Evolutionary conservation across 192 early-diverging fungal genomes (phyloP).

Genomic region (Backusella circina): DNA sequence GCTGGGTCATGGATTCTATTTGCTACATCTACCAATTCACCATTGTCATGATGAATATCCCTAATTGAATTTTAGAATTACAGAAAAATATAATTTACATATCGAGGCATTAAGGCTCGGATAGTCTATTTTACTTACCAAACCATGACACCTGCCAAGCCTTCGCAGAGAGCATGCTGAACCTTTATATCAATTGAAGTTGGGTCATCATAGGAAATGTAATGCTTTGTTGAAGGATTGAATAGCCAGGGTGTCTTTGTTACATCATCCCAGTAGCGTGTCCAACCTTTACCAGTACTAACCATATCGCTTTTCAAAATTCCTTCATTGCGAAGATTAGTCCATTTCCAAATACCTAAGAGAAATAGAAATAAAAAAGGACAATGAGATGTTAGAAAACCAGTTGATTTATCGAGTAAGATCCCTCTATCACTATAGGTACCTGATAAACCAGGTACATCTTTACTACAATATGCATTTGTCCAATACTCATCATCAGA

Average conservation of each 20-base stretch:
- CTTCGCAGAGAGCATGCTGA: conserved; percentile 42
- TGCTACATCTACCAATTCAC: conserved; percentile 26
- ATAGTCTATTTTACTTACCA: conserved; percentile 34
- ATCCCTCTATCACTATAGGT: neutral
- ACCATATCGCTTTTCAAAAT: conserved; percentile 35
- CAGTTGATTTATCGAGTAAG: neutral
- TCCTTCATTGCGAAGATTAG: conserved; percentile 52
- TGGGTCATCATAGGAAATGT: conserved; percentile 79
- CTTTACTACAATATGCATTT: conserved; percentile 34
- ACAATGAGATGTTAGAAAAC: neutral
- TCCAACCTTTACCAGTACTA: conserved; percentile 51
- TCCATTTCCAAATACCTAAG: conserved; percentile 59
- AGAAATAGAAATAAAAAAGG: neutral
- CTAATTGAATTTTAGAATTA: neutral
- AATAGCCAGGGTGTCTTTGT: conserved; percentile 55
- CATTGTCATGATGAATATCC: conserved; percentile 40
- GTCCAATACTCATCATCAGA: conserved; percentile 52
- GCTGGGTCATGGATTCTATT: conserved; percentile 16
- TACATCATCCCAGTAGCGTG: conserved; percentile 48
- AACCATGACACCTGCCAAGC: conserved; percentile 65
- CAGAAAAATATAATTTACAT: neutral
- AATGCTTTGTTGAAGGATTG: conserved; percentile 55
- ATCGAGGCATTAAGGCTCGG: neutral
- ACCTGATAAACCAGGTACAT: conserved; percentile 43
- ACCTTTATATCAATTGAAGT: conserved; percentile 61